These are phyloP conservation scores for Saitozyma podzolica DNA, from an alignment of 768 basidiomycete genomes.

Conservation along the genomic window DNA sequence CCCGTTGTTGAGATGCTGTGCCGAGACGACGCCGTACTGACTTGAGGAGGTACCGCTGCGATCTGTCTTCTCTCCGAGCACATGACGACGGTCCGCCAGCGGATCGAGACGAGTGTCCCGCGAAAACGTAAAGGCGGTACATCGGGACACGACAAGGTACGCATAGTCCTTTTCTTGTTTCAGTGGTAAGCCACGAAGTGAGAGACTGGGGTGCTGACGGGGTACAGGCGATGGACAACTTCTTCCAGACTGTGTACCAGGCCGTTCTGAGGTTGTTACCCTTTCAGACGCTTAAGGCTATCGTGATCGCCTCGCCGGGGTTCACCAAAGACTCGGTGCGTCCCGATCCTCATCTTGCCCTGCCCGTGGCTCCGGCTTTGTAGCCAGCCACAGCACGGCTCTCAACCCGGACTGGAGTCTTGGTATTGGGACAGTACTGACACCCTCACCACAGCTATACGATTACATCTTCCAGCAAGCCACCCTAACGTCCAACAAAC, in stretches of 20 bases:
- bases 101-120: conserved; percentile 84
- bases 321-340: conserved; percentile 85
- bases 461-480: conserved; percentile 84
- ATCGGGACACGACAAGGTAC: conserved; percentile 80
- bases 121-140: conserved; percentile 81
- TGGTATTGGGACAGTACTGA: conserved; percentile 4
- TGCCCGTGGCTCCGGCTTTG: too few species aligned
- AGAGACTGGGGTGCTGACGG: neutral
- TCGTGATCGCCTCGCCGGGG: conserved; percentile 95
- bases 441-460: conserved; percentile 52
- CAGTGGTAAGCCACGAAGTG: neutral
- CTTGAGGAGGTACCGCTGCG: conserved; percentile 68
- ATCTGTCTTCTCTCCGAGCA: conserved; percentile 95
- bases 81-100: conserved; percentile 89
- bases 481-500: conserved; percentile 72
- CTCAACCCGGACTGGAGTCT: too few species aligned
- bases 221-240: conserved; percentile 68
- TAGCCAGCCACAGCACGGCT: too few species aligned
- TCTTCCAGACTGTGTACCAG: conserved; percentile 80
- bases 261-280: conserved; percentile 89
- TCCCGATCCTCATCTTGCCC: neutral
- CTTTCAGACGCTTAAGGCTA: conserved; percentile 75
- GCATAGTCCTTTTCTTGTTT: conserved; percentile 5
- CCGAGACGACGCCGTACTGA: conserved; percentile 6
- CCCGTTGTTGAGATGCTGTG: neutral